Percentiles rank a stretch among this genome's conserved stretches.
Conservation (phyloP, 2,329 filamentous ascomycete genomes). For the Apiospora pterosperma region DNA sequence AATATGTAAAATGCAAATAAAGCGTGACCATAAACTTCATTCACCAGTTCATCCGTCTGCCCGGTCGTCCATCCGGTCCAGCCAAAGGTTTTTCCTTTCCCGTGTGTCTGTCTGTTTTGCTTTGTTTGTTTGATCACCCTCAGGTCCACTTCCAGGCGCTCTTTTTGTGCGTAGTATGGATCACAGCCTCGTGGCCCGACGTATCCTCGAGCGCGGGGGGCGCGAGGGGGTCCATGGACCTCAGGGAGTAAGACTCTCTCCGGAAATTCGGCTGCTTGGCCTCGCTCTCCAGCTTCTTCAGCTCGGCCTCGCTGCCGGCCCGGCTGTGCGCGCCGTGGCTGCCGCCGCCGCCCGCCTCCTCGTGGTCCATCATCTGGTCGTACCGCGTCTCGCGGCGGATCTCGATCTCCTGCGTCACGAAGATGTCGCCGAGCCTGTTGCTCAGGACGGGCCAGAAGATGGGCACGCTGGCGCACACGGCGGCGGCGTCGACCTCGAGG, state of each 20-base stretch:
- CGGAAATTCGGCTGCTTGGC: not conserved
- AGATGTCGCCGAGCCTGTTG: constrained; percentile 22
- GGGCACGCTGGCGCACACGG: constrained; percentile 24
- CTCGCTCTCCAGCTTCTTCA: constrained; percentile 8
- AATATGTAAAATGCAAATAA: not conserved
- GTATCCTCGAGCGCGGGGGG: not conserved
- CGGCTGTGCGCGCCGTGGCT: constrained; percentile 11
- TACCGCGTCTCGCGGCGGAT: constrained; percentile 22
- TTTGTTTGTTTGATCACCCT: too few relatives aligned
- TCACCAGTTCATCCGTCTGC: not conserved
- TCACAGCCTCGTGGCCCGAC: not conserved
- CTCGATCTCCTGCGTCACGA: constrained; percentile 24
- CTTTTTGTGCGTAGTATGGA: not conserved
- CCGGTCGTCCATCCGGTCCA: too few relatives aligned
- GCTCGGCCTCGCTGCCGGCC: constrained; percentile 17
- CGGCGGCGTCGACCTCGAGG: constrained; percentile 22
- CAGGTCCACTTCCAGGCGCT: not conserved
- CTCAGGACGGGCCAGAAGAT: constrained; percentile 26
- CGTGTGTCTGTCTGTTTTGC: not conserved
- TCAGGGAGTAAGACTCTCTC: constrained; percentile 6
- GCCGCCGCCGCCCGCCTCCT: constrained; percentile 12
- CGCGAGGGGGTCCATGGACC: constrained; percentile 8
- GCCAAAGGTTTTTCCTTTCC: not conserved
- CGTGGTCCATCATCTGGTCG: constrained; percentile 13
- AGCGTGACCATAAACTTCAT: not conserved